Conservation (phyloP, 2,329 filamentous ascomycete species). For the Alternaria rosae region DNA sequence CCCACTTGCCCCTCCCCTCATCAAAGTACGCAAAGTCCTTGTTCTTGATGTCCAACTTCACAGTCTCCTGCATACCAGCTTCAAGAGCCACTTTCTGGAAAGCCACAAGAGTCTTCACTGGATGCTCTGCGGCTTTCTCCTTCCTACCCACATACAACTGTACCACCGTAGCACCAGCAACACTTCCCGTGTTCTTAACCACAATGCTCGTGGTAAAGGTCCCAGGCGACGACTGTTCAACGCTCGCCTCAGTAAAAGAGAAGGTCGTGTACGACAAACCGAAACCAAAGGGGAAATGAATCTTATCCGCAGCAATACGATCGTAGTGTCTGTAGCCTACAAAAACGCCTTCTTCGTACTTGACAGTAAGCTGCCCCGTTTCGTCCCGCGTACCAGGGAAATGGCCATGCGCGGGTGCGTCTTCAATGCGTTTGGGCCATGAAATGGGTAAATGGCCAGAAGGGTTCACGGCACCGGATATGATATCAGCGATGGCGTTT, state of each 20-base stretch:
- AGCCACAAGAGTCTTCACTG: constrained; percentile 72
- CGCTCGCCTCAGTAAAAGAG: constrained; percentile 57
- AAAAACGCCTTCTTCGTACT: constrained; percentile 61
- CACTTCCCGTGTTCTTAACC: constrained; percentile 60
- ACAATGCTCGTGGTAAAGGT: constrained; percentile 46
- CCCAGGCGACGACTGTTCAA: constrained; percentile 67
- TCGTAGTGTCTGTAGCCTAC: constrained; percentile 66
- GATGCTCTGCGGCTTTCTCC: constrained; percentile 51
- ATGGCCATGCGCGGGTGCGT: constrained; percentile 47
- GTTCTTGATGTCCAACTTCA: constrained; percentile 55
- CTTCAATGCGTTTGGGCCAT: constrained; percentile 47
- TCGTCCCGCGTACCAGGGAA: constrained; percentile 53
- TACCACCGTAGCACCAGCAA: constrained; percentile 59
- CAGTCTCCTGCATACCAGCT: constrained; percentile 63
- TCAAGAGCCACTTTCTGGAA: constrained; percentile 71
- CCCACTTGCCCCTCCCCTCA: constrained; percentile 36
- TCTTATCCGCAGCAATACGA: constrained; percentile 66
- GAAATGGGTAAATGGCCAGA: constrained; percentile 51
- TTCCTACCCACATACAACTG: constrained; percentile 67
- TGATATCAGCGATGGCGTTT: constrained; percentile 52
- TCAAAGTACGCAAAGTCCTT: constrained; percentile 46
- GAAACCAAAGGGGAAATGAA: constrained; percentile 51
- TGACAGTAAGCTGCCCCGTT: constrained; percentile 66
- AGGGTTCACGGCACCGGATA: constrained; percentile 51
- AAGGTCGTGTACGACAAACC: constrained; percentile 51